These are phyloP conservation scores for Panaeolus papilionaceus DNA, from an alignment of 768 basidiomycete genomes.

Conservation along the genomic window DNA sequence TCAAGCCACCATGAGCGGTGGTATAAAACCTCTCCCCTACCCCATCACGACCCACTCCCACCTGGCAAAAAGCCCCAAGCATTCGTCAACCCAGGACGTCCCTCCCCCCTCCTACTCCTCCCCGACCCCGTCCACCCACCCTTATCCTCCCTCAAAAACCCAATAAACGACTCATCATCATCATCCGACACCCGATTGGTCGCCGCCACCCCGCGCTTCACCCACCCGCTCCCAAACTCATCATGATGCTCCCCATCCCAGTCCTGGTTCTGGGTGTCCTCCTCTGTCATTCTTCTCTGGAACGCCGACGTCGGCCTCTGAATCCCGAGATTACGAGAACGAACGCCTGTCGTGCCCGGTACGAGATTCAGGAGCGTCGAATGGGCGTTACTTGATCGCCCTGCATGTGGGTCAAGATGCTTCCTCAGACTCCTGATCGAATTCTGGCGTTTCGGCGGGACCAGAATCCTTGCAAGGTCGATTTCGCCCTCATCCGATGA, in stretches of 20 bases:
- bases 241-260: slow-evolving; percentile 34
- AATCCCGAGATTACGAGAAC: slow-evolving; percentile 24
- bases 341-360: slow-evolving; percentile 24
- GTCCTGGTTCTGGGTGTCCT: slow-evolving; percentile 27
- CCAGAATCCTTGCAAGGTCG: slow-evolving; percentile 68
- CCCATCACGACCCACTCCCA: slow-evolving; percentile 18
- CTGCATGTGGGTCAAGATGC: slow-evolving; percentile 46
- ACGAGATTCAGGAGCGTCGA: slow-evolving; percentile 25
- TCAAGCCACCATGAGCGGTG: not conserved
- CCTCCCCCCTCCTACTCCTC: slow-evolving; percentile 30
- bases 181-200: slow-evolving; percentile 30
- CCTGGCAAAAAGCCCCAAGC: slow-evolving; percentile 21
- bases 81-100: slow-evolving; percentile 27
- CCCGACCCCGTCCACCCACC: slow-evolving; percentile 29
- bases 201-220: slow-evolving; percentile 27
- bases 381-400: slow-evolving; percentile 20
- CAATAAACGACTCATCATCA: slow-evolving; percentile 32
- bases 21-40: not conserved
- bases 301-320: slow-evolving; percentile 17
- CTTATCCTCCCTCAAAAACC: slow-evolving; percentile 25
- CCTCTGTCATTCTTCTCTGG: slow-evolving; percentile 20
- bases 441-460: slow-evolving; percentile 74
- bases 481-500: slow-evolving; percentile 56
- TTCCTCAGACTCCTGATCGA: slow-evolving; percentile 75
- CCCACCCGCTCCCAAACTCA: slow-evolving; percentile 36